phyloP scores from a whole-genome alignment of 2,329 filamentous ascomycete species.

The Colletotrichum liaoningense region DNA sequence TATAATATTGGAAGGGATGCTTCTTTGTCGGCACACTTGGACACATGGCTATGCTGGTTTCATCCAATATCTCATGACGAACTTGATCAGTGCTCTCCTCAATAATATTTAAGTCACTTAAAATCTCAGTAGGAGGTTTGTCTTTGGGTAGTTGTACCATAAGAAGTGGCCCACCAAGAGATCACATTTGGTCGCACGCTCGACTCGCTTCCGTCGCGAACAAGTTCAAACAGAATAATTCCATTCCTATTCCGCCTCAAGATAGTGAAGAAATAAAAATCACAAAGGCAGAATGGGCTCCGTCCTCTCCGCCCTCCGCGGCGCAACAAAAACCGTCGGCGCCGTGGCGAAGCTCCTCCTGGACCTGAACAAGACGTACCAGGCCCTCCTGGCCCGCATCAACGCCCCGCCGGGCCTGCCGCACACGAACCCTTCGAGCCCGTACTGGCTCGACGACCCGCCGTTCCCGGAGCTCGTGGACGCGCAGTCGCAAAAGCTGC shows the following conservation, averaged over 20 bases:
- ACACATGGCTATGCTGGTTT: not conserved
- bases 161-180: not conserved
- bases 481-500: conserved; percentile 47
- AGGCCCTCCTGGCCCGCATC: conserved; percentile 44
- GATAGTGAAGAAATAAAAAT: no score
- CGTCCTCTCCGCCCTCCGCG: conserved; percentile 43
- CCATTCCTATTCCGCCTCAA: no score
- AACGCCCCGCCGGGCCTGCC: conserved; percentile 53
- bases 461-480: conserved; percentile 55
- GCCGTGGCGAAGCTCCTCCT: conserved; percentile 42
- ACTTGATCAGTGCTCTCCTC: not conserved
- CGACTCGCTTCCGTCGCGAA: not conserved
- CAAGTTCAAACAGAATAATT: not conserved
- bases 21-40: no score
- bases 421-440: conserved; percentile 50
- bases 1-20: not conserved
- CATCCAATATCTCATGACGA: not conserved
- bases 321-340: conserved; percentile 39
- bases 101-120: no score
- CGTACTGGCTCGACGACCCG: conserved; percentile 60
- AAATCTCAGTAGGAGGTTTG: no score
- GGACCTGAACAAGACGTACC: conserved; percentile 42
- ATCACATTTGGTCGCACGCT: not conserved
- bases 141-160: not conserved
- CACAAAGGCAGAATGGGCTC: conserved; percentile 44